Conservation (phyloP, 1,284 basidiomycete species). For the Sanghuangporus baumii region DNA sequence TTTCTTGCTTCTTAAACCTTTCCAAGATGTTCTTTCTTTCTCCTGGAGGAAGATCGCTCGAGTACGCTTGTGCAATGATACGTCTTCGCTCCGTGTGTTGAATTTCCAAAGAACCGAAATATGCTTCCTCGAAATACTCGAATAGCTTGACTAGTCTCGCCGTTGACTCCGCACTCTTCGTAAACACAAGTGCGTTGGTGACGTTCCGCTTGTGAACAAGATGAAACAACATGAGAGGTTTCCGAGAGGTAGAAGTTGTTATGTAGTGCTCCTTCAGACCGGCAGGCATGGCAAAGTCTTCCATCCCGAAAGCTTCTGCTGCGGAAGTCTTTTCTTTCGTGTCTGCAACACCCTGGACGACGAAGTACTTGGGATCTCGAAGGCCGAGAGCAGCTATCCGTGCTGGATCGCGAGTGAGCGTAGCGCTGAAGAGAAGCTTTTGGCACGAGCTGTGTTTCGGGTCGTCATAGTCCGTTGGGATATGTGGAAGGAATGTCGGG, state of each 20-base stretch:
- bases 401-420: slow-evolving; percentile 89
- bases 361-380: slow-evolving; percentile 81
- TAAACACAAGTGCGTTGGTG: slow-evolving; percentile 84
- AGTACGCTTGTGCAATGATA: slow-evolving; percentile 67
- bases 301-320: slow-evolving; percentile 42
- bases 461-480: slow-evolving; percentile 50
- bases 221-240: slow-evolving; percentile 88
- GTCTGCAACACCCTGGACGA: slow-evolving; percentile 57
- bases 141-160: slow-evolving; percentile 78
- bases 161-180: slow-evolving; percentile 92
- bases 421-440: slow-evolving; percentile 96
- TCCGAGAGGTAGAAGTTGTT: slow-evolving; percentile 72
- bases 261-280: slow-evolving; percentile 86
- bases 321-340: slow-evolving; percentile 37
- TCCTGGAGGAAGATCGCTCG: slow-evolving; percentile 73
- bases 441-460: slow-evolving; percentile 69
- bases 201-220: slow-evolving; percentile 64
- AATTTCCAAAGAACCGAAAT: slow-evolving; percentile 18
- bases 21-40: slow-evolving; percentile 79
- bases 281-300: slow-evolving; percentile 79
- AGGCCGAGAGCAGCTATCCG: slow-evolving; percentile 85
- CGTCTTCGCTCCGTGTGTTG: slow-evolving; percentile 22
- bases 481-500: slow-evolving; percentile 44
- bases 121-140: slow-evolving; percentile 71
- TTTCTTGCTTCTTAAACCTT: slow-evolving; percentile 75